These are phyloP conservation scores for Schizosaccharomyces osmophilus DNA, from an alignment of 805 yeast genomes.

Conservation along the genomic window DNA sequence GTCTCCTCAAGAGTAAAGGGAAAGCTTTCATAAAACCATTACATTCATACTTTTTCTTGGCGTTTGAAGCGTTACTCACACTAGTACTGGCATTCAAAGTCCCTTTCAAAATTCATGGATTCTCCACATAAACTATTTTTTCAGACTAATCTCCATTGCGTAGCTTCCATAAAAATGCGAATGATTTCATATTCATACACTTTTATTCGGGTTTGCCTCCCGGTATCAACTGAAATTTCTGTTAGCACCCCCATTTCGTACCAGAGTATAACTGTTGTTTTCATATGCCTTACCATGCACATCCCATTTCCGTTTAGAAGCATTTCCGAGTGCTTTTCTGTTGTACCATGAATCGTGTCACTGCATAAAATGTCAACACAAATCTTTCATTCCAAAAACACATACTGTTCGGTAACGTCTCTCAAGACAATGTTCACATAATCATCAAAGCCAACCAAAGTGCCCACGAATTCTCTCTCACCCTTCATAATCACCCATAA, in stretches of 20 bases:
- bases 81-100: too few species aligned
- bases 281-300: slow-evolving; percentile 13
- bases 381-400: background rate
- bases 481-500: slow-evolving; percentile 47
- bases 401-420: background rate
- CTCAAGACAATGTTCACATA: slow-evolving; percentile 30
- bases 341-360: slow-evolving; percentile 5
- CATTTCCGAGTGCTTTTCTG: slow-evolving; percentile 13
- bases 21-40: too few species aligned
- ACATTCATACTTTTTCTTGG: too few species aligned
- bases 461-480: slow-evolving; percentile 50
- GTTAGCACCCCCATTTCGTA: background rate
- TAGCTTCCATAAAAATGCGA: background rate
- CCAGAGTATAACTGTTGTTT: too few species aligned
- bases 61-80: too few species aligned
- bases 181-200: background rate
- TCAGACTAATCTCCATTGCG: too few species aligned
- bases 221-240: background rate
- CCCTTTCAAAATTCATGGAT: too few species aligned
- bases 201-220: background rate
- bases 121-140: too few species aligned
- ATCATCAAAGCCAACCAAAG: slow-evolving; percentile 78
- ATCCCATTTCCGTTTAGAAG: slow-evolving; percentile 19
- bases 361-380: slow-evolving; percentile 5
- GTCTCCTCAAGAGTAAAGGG: too few species aligned